phyloP scores from a whole-genome alignment of 108 stramenopile genomes.

The Nitzschia sp. region DNA sequence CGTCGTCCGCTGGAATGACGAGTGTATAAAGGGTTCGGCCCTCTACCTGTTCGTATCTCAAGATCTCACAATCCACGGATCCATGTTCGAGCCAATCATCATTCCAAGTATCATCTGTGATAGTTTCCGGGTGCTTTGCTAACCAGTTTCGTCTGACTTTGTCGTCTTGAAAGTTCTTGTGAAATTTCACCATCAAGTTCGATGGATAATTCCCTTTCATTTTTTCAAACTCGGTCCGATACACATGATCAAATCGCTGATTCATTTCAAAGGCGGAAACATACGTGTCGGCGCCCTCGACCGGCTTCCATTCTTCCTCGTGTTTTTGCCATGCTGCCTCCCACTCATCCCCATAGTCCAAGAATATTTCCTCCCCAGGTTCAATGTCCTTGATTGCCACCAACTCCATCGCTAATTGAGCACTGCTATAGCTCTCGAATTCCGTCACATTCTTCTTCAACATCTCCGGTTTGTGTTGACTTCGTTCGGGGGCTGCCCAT shows the following conservation, averaged over 20 bases:
- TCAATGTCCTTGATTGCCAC: slow-evolving; percentile 52
- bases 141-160: neutral
- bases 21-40: slow-evolving; percentile 14
- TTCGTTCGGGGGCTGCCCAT: slow-evolving; percentile 46
- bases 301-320: slow-evolving; percentile 15
- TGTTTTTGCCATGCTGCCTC: slow-evolving; percentile 56
- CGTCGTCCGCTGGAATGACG: neutral
- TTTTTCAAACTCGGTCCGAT: slow-evolving; percentile 13
- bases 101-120: neutral
- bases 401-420: slow-evolving; percentile 44
- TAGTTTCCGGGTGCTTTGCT: neutral
- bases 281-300: neutral
- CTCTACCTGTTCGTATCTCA: neutral
- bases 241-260: neutral
- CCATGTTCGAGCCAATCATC: neutral
- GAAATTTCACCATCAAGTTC: slow-evolving; percentile 10
- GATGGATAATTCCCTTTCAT: slow-evolving; percentile 11
- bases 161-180: neutral
- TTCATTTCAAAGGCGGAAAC: slow-evolving; percentile 31
- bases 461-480: slow-evolving; percentile 29
- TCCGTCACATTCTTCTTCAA: neutral
- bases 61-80: slow-evolving; percentile 9
- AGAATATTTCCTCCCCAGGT: slow-evolving; percentile 63
- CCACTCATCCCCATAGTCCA: slow-evolving; percentile 73
- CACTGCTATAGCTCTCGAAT: slow-evolving; percentile 6